A percentile compares a stretch with the other conserved stretches of the same genome.
phyloP scores from a whole-genome alignment of 2,329 filamentous ascomycete species.

The Purpureocillium lavendulum region DNA sequence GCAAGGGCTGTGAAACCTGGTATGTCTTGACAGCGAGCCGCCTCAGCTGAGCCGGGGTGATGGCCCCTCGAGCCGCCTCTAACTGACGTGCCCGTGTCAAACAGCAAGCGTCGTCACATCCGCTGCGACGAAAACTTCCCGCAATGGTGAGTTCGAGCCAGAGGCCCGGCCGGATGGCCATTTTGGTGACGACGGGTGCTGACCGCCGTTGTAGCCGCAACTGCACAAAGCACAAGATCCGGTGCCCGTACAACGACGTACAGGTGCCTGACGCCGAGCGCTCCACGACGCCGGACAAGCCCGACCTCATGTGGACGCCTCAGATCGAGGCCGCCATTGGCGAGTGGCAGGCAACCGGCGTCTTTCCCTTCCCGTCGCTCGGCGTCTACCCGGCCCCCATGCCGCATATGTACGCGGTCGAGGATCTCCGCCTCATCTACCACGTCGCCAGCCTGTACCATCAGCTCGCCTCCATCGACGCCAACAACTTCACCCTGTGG shows the following conservation, averaged over 20 bases:
- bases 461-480: slow-evolving; percentile 68
- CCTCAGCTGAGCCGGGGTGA: slow-evolving; percentile 5
- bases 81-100: no score
- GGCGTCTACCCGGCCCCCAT: slow-evolving; percentile 67
- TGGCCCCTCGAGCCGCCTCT: no score
- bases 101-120: slow-evolving; percentile 84
- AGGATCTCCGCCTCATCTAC: slow-evolving; percentile 82
- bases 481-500: slow-evolving; percentile 85
- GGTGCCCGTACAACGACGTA: slow-evolving; percentile 94
- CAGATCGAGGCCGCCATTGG: slow-evolving; percentile 76
- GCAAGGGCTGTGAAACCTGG: slow-evolving; percentile 96
- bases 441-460: slow-evolving; percentile 82
- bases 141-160: slow-evolving; percentile 88
- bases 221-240: slow-evolving; percentile 97
- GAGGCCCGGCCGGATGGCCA: no score
- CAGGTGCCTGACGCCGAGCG: slow-evolving; percentile 54
- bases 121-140: slow-evolving; percentile 96
- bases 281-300: slow-evolving; percentile 51
- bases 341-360: slow-evolving; percentile 74
- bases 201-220: slow-evolving; percentile 59
- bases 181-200: no score
- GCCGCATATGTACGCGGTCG: slow-evolving; percentile 63
- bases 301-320: slow-evolving; percentile 75
- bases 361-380: slow-evolving; percentile 79
- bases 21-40: slow-evolving; percentile 23